Evolutionary conservation across 108 stramenopile genomes (phyloP).

Genomic region (Skeletonema grethae): DNA sequence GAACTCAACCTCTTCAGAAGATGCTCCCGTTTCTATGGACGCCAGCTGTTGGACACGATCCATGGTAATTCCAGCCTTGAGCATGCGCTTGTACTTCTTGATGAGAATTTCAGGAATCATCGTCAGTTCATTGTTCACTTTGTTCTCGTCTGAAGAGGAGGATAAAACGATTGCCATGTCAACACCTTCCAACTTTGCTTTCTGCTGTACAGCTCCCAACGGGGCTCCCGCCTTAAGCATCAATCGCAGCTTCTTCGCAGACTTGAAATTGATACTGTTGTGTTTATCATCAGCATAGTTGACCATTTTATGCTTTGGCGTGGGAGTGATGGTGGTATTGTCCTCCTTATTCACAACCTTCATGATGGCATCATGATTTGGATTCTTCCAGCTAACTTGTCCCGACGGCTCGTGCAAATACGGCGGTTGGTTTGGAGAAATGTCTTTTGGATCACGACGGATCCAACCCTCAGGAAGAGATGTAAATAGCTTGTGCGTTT

Average conservation of each 20-base stretch:
- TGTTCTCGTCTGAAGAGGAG: not conserved
- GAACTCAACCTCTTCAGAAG: slow-evolving; percentile 19
- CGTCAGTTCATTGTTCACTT: not conserved
- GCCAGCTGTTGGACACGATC: slow-evolving; percentile 48
- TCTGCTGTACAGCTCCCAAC: slow-evolving; percentile 48
- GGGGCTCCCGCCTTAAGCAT: slow-evolving; percentile 56
- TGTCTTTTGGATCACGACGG: too few species aligned
- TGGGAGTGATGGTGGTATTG: too few species aligned
- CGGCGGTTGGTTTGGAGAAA: too few species aligned
- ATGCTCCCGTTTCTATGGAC: slow-evolving; percentile 19
- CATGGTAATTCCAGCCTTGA: slow-evolving; percentile 43
- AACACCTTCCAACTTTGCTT: slow-evolving; percentile 51
- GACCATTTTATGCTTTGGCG: too few species aligned
- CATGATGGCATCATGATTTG: too few species aligned
- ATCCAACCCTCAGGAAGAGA: too few species aligned
- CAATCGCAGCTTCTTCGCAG: slow-evolving; percentile 45
- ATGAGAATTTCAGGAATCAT: slow-evolving; percentile 40
- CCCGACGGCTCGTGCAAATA: too few species aligned
- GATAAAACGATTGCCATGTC: slow-evolving; percentile 38
- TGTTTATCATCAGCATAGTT: too few species aligned
- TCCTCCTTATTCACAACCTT: too few species aligned
- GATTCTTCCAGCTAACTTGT: too few species aligned
- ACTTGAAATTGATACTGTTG: not conserved
- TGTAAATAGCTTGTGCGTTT: too few species aligned
- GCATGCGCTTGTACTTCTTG: slow-evolving; percentile 63